Percentiles rank a stretch among this genome's conserved stretches.
Evolutionary conservation across 139 green algal genomes (phyloP).

Genomic region (Chlamydomonas applanata): DNA sequence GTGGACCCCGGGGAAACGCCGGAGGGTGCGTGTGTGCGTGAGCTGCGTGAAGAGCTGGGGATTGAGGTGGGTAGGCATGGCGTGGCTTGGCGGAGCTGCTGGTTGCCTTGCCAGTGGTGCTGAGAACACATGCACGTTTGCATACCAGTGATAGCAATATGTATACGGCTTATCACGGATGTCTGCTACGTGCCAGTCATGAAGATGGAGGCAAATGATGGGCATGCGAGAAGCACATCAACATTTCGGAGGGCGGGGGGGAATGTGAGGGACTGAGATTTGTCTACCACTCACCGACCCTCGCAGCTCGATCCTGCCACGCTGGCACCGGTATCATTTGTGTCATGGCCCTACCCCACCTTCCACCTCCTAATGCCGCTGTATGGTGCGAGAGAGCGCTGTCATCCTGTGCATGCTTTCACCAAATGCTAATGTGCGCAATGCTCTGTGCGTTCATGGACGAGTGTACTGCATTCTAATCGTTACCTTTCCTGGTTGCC

Average conservation of each 20-base stretch:
- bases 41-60: slow-evolving; percentile 71
- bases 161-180: too few species aligned
- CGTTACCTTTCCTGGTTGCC: too few species aligned
- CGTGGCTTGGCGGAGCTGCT: too few species aligned
- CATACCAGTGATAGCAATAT: background rate
- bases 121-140: background rate
- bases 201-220: too few species aligned
- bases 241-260: background rate
- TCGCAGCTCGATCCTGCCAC: slow-evolving; percentile 22
- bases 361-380: slow-evolving; percentile 65
- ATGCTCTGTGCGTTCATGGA: background rate
- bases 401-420: background rate
- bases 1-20: slow-evolving; percentile 53
- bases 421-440: background rate
- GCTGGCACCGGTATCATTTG: slow-evolving; percentile 50
- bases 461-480: too few species aligned
- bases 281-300: background rate
- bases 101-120: background rate
- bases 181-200: too few species aligned
- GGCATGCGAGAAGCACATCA: too few species aligned
- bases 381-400: slow-evolving; percentile 37
- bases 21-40: slow-evolving; percentile 59
- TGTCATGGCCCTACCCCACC: slow-evolving; percentile 45
- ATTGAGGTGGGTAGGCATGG: slow-evolving; percentile 29
- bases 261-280: background rate